These are phyloP conservation scores for Yamadazyma dushanensis DNA, from an alignment of 1,139 yeast species.

Conservation along the genomic window DNA sequence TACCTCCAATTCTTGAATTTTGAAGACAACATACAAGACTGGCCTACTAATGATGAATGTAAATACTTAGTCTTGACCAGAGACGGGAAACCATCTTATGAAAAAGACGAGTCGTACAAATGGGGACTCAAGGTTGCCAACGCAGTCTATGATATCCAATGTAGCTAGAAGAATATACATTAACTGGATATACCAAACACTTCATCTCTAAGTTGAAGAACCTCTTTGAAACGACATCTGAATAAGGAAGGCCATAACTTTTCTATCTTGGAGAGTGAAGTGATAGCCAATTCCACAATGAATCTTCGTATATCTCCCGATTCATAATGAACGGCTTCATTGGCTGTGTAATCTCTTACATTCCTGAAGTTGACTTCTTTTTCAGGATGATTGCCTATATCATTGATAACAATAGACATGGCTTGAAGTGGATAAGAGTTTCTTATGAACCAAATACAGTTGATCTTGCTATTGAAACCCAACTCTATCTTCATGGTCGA, in stretches of 20 bases:
- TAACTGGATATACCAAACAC: neutral
- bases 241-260: constrained; percentile 1
- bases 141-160: constrained; percentile 1
- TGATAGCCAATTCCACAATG: neutral
- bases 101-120: neutral
- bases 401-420: constrained; percentile 2
- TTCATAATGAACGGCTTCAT: neutral
- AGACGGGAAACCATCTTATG: neutral
- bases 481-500: constrained; percentile 3
- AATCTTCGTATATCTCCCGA: neutral
- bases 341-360: neutral
- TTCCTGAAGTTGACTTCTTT: neutral
- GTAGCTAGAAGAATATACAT: neutral
- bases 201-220: constrained; percentile 1
- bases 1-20: constrained; percentile 3
- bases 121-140: constrained; percentile 2
- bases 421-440: constrained; percentile 4
- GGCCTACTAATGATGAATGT: constrained; percentile 1
- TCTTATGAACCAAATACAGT: constrained; percentile 3
- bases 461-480: neutral
- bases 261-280: neutral
- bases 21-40: constrained; percentile 1
- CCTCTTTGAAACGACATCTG: constrained; percentile 1
- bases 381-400: neutral
- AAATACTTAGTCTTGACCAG: constrained; percentile 1